These are phyloP conservation scores for Hortiboletus campestris DNA, from an alignment of 768 basidiomycete genomes.

Conservation along the genomic window DNA sequence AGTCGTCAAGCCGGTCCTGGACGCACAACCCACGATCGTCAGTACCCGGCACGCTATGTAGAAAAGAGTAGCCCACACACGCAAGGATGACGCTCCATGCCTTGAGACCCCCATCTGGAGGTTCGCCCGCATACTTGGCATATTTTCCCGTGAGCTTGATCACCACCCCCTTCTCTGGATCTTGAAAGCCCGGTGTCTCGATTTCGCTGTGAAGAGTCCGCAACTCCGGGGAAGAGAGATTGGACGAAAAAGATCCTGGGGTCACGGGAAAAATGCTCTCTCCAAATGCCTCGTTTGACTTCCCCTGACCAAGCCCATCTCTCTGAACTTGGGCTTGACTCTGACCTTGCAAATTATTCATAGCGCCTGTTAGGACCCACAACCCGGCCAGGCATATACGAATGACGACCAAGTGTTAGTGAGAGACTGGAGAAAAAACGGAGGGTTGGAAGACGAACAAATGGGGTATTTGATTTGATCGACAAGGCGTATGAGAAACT, in stretches of 20 bases:
- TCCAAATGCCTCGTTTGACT: neutral
- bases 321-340: neutral
- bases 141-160: conserved; percentile 9
- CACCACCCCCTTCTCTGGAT: conserved; percentile 6
- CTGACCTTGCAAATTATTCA: conserved; percentile 1
- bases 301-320: neutral
- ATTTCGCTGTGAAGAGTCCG: conserved; percentile 14
- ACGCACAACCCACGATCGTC: neutral
- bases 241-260: neutral
- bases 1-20: conserved; percentile 25
- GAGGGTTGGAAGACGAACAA: neutral
- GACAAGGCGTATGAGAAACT: neutral
- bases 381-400: no score
- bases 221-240: neutral
- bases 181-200: neutral
- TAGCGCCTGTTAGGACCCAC: neutral
- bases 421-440: neutral
- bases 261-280: no score
- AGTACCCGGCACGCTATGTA: neutral
- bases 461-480: neutral
- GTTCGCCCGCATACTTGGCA: conserved; percentile 18
- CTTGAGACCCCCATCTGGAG: conserved; percentile 31
- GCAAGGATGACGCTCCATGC: conserved; percentile 32
- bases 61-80: conserved; percentile 10
- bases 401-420: neutral